Percentiles rank a stretch among this genome's conserved stretches.
Conservation (phyloP, 1,284 basidiomycete genomes). For the Polyporus tsugae region DNA sequence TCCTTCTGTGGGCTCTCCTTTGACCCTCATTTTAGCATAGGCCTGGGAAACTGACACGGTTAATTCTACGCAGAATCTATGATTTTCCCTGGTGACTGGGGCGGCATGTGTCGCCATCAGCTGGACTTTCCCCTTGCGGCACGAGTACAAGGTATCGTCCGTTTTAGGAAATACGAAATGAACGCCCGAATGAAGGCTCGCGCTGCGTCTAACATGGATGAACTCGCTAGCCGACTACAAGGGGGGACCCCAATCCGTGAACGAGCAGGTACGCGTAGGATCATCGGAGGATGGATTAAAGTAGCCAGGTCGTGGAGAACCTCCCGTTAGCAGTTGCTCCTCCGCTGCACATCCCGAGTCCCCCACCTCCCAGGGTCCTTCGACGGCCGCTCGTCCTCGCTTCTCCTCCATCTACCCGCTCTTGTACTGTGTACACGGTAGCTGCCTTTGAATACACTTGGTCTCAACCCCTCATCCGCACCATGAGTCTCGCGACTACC, state of each 20-base stretch:
- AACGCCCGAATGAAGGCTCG: conserved; percentile 27
- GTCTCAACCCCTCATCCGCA: not conserved
- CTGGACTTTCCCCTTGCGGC: conserved; percentile 19
- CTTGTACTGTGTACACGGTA: conserved; percentile 29
- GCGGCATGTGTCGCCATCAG: conserved; percentile 26
- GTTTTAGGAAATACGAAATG: conserved; percentile 32
- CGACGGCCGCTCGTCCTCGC: conserved; percentile 10
- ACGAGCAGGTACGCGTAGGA: conserved; percentile 29
- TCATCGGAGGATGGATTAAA: conserved; percentile 24
- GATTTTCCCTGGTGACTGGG: conserved; percentile 22
- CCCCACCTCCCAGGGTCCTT: conserved; percentile 19
- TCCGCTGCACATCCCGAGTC: conserved; percentile 30
- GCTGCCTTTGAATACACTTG: conserved; percentile 10
- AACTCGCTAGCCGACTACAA: conserved; percentile 41
- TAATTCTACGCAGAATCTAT: conserved; percentile 23
- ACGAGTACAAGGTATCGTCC: conserved; percentile 34
- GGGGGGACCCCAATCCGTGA: conserved; percentile 46
- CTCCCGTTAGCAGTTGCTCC: conserved; percentile 32
- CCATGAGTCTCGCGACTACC: conserved; percentile 28
- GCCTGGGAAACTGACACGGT: conserved; percentile 17
- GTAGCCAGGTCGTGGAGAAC: conserved; percentile 18
- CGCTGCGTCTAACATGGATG: conserved; percentile 17
- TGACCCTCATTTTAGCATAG: conserved; percentile 26
- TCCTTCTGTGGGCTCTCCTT: conserved; percentile 29
- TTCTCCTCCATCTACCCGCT: conserved; percentile 18